Evolutionary conservation across 352 stramenopile genomes (phyloP).

Genomic region (Hyaloperonospora arabidopsidis): DNA sequence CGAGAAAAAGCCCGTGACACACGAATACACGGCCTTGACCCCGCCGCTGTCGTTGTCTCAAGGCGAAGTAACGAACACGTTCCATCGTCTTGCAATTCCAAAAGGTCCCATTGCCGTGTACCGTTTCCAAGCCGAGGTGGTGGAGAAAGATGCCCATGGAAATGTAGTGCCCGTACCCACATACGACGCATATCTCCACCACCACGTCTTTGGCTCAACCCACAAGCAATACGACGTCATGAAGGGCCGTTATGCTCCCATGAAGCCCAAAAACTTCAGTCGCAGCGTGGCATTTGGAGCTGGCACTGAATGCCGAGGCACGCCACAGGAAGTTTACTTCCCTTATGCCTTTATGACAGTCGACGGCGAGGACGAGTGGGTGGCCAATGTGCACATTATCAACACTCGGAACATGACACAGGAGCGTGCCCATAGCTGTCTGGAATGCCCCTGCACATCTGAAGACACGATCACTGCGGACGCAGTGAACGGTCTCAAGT

Average conservation of each 20-base stretch:
- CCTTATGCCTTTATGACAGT: slow-evolving; percentile 78
- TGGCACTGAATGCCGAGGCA: slow-evolving; percentile 69
- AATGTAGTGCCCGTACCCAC: slow-evolving; percentile 47
- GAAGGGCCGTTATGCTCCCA: slow-evolving; percentile 47
- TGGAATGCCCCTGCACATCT: slow-evolving; percentile 73
- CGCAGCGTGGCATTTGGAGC: slow-evolving; percentile 72
- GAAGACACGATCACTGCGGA: slow-evolving; percentile 46
- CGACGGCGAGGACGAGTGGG: slow-evolving; percentile 67
- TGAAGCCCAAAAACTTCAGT: slow-evolving; percentile 67
- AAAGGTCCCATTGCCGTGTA: slow-evolving; percentile 77
- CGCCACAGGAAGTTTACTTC: slow-evolving; percentile 70
- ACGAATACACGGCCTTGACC: slow-evolving; percentile 62
- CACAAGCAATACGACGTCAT: slow-evolving; percentile 54
- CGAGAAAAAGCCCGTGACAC: slow-evolving; percentile 30
- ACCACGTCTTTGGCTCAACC: slow-evolving; percentile 72
- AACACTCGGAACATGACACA: slow-evolving; percentile 58
- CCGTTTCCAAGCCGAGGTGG: slow-evolving; percentile 68
- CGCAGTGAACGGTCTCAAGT: slow-evolving; percentile 47
- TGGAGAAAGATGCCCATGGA: slow-evolving; percentile 43
- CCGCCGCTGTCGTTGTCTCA: slow-evolving; percentile 48
- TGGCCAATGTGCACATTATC: slow-evolving; percentile 78
- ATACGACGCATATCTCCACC: slow-evolving; percentile 76
- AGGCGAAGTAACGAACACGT: slow-evolving; percentile 71
- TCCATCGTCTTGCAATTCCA: slow-evolving; percentile 62
- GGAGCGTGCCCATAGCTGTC: slow-evolving; percentile 44